These are phyloP conservation scores for Ogataea trehalophila DNA, from an alignment of 805 yeast species.

Conservation along the genomic window DNA sequence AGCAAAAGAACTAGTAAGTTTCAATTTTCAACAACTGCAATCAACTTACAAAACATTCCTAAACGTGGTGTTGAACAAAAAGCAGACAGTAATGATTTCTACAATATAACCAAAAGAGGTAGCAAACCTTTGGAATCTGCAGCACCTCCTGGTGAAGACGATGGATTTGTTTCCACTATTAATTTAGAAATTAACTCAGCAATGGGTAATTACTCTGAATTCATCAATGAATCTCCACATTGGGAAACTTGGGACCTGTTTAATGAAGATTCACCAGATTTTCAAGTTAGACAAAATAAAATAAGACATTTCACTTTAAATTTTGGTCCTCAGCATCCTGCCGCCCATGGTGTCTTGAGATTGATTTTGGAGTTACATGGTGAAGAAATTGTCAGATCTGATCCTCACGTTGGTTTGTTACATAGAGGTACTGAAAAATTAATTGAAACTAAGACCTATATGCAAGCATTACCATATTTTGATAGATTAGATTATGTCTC, in stretches of 20 bases:
- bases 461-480: constrained; percentile 85
- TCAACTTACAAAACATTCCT: not conserved
- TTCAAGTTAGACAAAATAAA: constrained; percentile 37
- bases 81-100: constrained; percentile 29
- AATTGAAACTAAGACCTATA: constrained; percentile 79
- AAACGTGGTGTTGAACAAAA: constrained; percentile 14
- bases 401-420: constrained; percentile 83
- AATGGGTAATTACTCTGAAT: constrained; percentile 36
- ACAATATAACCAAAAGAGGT: constrained; percentile 28
- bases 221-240: constrained; percentile 28
- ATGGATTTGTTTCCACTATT: constrained; percentile 21
- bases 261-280: constrained; percentile 34
- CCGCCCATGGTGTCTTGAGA: constrained; percentile 90
- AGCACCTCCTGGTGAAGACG: constrained; percentile 13
- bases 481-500: constrained; percentile 81
- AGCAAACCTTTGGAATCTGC: constrained; percentile 20
- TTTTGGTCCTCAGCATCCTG: constrained; percentile 94
- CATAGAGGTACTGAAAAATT: constrained; percentile 89
- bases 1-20: too few species aligned
- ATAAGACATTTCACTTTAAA: constrained; percentile 86
- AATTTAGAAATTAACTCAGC: constrained; percentile 35
- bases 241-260: constrained; percentile 33
- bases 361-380: constrained; percentile 82
- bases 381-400: constrained; percentile 81
- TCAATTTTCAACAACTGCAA: not conserved